Conservation (phyloP, 805 yeast species). For the Ogataea parapolymorpha region DNA sequence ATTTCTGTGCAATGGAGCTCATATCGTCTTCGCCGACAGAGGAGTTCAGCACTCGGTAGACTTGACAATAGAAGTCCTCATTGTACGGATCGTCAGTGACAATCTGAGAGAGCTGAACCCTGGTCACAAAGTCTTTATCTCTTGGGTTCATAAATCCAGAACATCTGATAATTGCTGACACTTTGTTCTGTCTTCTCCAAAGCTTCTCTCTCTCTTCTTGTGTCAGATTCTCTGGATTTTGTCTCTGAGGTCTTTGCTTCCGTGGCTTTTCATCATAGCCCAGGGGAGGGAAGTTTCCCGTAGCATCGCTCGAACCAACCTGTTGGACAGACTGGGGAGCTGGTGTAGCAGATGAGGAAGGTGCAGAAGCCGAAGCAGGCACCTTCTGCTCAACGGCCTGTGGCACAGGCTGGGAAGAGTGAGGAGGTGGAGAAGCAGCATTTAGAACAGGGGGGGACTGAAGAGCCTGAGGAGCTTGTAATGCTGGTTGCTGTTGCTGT, state of each 20-base stretch:
- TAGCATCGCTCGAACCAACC: no score
- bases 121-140: slow-evolving; percentile 92
- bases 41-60: slow-evolving; percentile 69
- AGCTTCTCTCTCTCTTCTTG: slow-evolving; percentile 72
- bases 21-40: slow-evolving; percentile 56
- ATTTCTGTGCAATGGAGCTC: slow-evolving; percentile 88
- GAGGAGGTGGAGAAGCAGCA: neutral
- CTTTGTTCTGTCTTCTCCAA: slow-evolving; percentile 69
- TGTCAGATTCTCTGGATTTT: slow-evolving; percentile 43
- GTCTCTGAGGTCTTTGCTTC: slow-evolving; percentile 28
- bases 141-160: slow-evolving; percentile 96
- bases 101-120: slow-evolving; percentile 91
- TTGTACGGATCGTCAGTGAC: slow-evolving; percentile 96
- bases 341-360: neutral
- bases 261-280: slow-evolving; percentile 12
- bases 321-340: neutral
- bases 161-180: slow-evolving; percentile 69
- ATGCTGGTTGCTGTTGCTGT: slow-evolving; percentile 8
- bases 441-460: neutral
- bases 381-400: neutral
- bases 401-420: no score
- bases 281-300: slow-evolving; percentile 6
- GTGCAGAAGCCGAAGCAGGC: neutral
- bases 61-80: slow-evolving; percentile 96
- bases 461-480: slow-evolving; percentile 11